These are phyloP conservation scores for Fusarium verrucosum DNA, from an alignment of 2,329 filamentous ascomycete species.

Conservation along the genomic window DNA sequence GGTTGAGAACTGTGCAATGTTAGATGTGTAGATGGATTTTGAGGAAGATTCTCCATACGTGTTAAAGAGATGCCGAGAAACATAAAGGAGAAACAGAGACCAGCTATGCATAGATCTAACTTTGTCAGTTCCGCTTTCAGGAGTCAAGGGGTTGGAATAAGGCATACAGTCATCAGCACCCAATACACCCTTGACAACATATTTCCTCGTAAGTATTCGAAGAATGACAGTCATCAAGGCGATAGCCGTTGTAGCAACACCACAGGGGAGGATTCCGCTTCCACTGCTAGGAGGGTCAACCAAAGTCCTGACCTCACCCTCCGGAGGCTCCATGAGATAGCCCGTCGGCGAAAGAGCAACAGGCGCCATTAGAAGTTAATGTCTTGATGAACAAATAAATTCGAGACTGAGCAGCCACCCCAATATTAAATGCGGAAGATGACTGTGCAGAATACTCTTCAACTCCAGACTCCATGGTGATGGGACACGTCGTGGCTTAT, in stretches of 20 bases:
- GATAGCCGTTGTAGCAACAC: slow-evolving; percentile 37
- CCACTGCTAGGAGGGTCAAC: slow-evolving; percentile 38
- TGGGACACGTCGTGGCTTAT: slow-evolving; percentile 31
- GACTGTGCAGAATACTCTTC: slow-evolving; percentile 1
- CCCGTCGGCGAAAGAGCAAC: slow-evolving; percentile 62
- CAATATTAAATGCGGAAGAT: slow-evolving; percentile 10
- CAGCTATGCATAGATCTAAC: slow-evolving; percentile 40
- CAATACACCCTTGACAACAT: slow-evolving; percentile 42
- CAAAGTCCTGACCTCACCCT: slow-evolving; percentile 38
- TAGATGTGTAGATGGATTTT: rapidly evolving
- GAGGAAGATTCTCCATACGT: slow-evolving; percentile 26
- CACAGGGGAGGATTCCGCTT: slow-evolving; percentile 34
- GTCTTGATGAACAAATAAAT: background rate
- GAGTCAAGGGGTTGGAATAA: background rate
- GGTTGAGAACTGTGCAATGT: slow-evolving; percentile 32
- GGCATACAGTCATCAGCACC: slow-evolving; percentile 45
- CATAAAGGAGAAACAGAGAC: slow-evolving; percentile 39
- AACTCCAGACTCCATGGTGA: background rate
- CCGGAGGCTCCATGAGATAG: slow-evolving; percentile 42
- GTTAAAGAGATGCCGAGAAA: slow-evolving; percentile 38
- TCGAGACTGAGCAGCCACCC: slow-evolving; percentile 12
- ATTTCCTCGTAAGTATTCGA: slow-evolving; percentile 44
- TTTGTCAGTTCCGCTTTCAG: background rate
- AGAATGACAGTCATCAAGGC: slow-evolving; percentile 39
- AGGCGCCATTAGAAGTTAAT: slow-evolving; percentile 53